Evolutionary conservation across 1,139 yeast species (phyloP), one percentile per base, ranked within the genome.

Genomic region (Groenewaldozyma auringiensis): DNA sequence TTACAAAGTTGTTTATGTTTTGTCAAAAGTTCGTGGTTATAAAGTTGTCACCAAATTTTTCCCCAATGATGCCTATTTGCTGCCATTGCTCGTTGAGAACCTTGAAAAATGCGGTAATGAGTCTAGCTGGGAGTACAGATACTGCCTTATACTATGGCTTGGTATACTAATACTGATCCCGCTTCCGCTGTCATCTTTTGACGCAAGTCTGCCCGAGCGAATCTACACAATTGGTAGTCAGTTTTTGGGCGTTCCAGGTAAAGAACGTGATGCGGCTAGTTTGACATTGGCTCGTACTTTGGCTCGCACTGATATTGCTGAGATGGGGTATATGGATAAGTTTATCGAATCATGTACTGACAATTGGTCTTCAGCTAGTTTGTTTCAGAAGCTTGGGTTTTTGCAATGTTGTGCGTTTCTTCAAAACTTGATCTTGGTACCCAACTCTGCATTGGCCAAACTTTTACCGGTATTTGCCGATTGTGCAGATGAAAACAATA

Each of bases 81-180:
- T 83, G 8, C 70, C 27, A 42, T 54, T 3, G 50, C 62, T 41
- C 48, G 66, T 11, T 40, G 43, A 4, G 13, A 44, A 48, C 13
- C 48, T 50, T 17, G 53, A 40, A 16, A 45, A 25, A 16, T 18
- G 16, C 1, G 39, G 42, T 14, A 27, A 42, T n/a, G 42, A 44
- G 1, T 38, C 46, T 8, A 36, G 50, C 9, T 74, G 95, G 94
- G 68, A 78, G 52, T 75, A 75, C 42, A 60, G 71, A 9, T 85
- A 78, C 54, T 62, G 81, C 2, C 61, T 80, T 39, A 63, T 87
- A n/a, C 66, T 84, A 4, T 88, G 96, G 95, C 67, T 86, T 14
- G 74, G 83, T 0, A 77, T 81, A 25, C 65, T 87, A 17, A 75
- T 79, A 0, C 64, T 84, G 32, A 79, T 81, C 0, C 96, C 97